Conservation (phyloP, 106 monocot genomes). For the Apostasia ramifera region DNA sequence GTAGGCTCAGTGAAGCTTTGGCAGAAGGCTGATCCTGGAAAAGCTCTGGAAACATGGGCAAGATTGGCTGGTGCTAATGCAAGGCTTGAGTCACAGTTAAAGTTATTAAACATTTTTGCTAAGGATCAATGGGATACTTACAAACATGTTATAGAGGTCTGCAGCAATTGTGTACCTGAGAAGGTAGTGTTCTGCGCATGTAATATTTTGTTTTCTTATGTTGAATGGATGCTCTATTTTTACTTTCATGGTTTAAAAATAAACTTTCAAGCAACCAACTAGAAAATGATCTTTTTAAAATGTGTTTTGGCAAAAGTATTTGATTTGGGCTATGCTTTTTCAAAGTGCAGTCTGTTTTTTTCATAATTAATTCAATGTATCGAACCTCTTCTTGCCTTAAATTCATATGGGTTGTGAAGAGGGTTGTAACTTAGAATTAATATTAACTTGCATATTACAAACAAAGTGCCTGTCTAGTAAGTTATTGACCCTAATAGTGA, state of each 20-base stretch:
- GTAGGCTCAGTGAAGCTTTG: conserved; percentile 90
- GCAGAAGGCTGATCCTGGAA: conserved; percentile 78
- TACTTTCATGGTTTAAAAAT: not conserved
- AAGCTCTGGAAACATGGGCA: conserved; percentile 53
- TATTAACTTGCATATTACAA: no score
- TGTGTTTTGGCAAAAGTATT: no score
- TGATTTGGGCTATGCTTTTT: no score
- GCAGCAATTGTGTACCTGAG: conserved; percentile 41
- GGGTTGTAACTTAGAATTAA: no score
- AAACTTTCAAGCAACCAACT: no score
- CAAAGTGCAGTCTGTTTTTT: no score
- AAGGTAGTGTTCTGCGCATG: conserved; percentile 33
- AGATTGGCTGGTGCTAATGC: conserved; percentile 64
- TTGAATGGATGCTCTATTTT: not conserved
- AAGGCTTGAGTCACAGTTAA: conserved; percentile 62
- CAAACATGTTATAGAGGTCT: conserved; percentile 34
- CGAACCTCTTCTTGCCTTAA: no score
- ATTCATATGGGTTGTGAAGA: no score
- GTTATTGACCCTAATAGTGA: no score
- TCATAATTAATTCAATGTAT: no score
- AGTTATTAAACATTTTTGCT: conserved; percentile 54
- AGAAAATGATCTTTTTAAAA: no score
- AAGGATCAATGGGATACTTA: conserved; percentile 52
- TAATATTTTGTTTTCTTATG: not conserved
- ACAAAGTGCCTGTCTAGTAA: no score